Conservation (phyloP, 352 stramenopile genomes). For the Phytophthora macrochlamydospora region DNA sequence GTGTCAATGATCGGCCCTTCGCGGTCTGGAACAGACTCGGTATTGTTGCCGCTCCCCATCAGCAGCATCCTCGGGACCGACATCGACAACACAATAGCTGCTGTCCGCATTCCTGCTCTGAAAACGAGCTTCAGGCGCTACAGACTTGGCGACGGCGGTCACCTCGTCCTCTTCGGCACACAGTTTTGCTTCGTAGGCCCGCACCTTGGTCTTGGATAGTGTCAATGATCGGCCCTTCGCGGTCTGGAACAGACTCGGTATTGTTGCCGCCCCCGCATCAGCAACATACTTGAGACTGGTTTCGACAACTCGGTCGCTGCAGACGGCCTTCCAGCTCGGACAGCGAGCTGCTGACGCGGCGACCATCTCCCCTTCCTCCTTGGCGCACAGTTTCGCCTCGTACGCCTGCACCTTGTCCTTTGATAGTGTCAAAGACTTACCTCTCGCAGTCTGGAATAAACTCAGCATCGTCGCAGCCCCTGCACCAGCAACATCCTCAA, state of each 20-base stretch:
- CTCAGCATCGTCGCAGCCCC: conserved; percentile 5
- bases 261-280: neutral
- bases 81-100: neutral
- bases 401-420: conserved; percentile 34
- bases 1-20: conserved; percentile 17
- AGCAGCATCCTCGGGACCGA: neutral
- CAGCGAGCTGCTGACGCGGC: conserved; percentile 18
- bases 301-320: neutral
- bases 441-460: conserved; percentile 39
- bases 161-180: conserved; percentile 14
- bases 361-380: conserved; percentile 4
- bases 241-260: conserved; percentile 38
- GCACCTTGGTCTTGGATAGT: conserved; percentile 32
- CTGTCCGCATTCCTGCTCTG: neutral
- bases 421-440: conserved; percentile 33
- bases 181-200: conserved; percentile 29
- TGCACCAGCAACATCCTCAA: neutral
- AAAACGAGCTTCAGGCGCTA: too few relatives aligned
- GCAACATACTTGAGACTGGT: too few relatives aligned
- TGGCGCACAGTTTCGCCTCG: conserved; percentile 15
- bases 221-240: conserved; percentile 33
- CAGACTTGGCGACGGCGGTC: neutral
- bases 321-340: neutral
- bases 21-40: conserved; percentile 16
- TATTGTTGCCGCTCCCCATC: neutral